Percentiles rank a stretch among this genome's conserved stretches.
These are phyloP conservation scores for Microstegium vimineum DNA, from an alignment of 176 grass and related monocot species.

Conservation along the genomic window DNA sequence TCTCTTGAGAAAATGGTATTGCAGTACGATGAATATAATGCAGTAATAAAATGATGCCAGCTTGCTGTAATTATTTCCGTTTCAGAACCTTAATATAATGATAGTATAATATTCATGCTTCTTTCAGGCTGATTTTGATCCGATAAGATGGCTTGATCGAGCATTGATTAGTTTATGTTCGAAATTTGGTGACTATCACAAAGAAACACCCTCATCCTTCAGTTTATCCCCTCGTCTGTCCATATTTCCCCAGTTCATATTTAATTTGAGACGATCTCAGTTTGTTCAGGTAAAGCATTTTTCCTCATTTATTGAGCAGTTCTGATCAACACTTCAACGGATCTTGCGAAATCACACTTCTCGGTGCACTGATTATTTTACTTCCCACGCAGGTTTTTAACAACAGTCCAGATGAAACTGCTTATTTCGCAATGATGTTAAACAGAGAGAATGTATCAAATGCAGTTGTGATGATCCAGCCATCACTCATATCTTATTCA, in stretches of 20 bases:
- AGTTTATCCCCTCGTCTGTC: slow-evolving; percentile 87
- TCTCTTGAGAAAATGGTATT: neutral
- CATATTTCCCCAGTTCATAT: slow-evolving; percentile 91
- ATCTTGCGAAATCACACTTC: neutral
- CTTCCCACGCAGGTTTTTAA: slow-evolving; percentile 61
- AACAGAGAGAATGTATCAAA: slow-evolving; percentile 64
- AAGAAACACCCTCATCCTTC: slow-evolving; percentile 77
- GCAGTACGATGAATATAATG: neutral
- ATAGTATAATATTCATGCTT: slow-evolving; percentile 21
- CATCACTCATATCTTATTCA: slow-evolving; percentile 80
- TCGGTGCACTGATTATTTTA: slow-evolving; percentile 25
- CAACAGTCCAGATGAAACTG: slow-evolving; percentile 83
- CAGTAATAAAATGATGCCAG: neutral
- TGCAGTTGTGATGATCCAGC: slow-evolving; percentile 82
- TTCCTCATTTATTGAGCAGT: neutral
- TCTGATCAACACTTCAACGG: slow-evolving; percentile 25
- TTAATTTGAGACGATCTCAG: slow-evolving; percentile 90
- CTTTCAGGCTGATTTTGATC: slow-evolving; percentile 88
- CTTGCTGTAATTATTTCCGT: neutral
- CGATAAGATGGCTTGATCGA: slow-evolving; percentile 91
- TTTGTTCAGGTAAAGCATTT: slow-evolving; percentile 75
- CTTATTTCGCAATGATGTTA: slow-evolving; percentile 79
- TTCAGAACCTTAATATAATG: slow-evolving; percentile 15
- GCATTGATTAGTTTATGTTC: slow-evolving; percentile 79
- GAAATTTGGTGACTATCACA: slow-evolving; percentile 96